Evolutionary conservation across 352 stramenopile genomes (phyloP), one percentile per base, ranked within the genome.

Genomic region (Phytophthora pistaciae): DNA sequence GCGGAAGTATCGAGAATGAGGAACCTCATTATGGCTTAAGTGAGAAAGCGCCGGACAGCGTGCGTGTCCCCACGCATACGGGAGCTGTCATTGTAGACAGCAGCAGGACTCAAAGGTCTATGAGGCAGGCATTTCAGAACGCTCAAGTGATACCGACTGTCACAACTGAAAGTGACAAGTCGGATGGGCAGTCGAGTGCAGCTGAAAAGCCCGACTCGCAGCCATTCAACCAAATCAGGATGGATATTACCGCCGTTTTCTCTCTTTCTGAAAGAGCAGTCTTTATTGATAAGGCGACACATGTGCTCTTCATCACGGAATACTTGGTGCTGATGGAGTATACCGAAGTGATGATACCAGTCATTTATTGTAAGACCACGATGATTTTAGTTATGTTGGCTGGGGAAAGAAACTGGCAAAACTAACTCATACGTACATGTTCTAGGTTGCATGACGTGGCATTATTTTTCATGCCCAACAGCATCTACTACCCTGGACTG

Each of bases 311-410:
- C 21, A 68, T 74, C n/a, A 72, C 66, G 21, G 75, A 85, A 72
- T 85, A 77, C 23, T 38, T 81, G 13, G 33, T 80, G 8, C 56
- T 82, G 42, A 61, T 75, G 29, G 77, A 82, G 60, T 82, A 23
- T 31, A 70, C 66, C 4, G 68, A 80, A 46, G 72, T 80, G 25
- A 54, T 75, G 25, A 50, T 84, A 27, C 68, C 77, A 21, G 20
- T 69, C 20, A 60, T 84, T n/a, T 79, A 79, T 23, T 44, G 71
- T 80, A 61, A 29, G 46, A 27, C 10, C 46, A 23, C 10, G 20
- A 49, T 49, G 5, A 49, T 3, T 21, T 49, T 0, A 21, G 11
- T 9, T 5, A 18, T 49, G n/a, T 23, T 49, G 42, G 14, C n/a
- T n/a, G 38, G 38, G 29, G 29, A 33, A 40, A 40, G 33, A 42